Evolutionary conservation across 1,139 yeast species (phyloP).

Genomic region (Lodderomyces oxycetoniae): DNA sequence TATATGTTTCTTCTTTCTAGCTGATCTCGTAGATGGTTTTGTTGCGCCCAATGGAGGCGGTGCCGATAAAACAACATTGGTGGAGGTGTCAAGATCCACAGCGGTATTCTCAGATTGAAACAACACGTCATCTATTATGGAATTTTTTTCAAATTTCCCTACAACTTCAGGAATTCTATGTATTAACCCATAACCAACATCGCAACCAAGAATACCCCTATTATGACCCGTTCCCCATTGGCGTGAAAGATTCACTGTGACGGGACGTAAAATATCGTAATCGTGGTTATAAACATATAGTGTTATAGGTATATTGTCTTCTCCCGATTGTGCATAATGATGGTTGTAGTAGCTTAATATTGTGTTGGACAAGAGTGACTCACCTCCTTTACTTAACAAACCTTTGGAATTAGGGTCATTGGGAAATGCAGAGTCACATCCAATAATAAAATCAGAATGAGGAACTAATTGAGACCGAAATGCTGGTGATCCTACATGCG

Average conservation of each 20-base stretch:
- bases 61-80: conserved; percentile 6
- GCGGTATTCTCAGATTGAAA: conserved; percentile 27
- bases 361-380: conserved; percentile 67
- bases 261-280: conserved; percentile 80
- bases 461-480: conserved; percentile 79
- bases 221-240: conserved; percentile 50
- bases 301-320: conserved; percentile 39
- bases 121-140: conserved; percentile 34
- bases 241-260: conserved; percentile 55
- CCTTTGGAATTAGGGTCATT: conserved; percentile 53
- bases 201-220: conserved; percentile 83
- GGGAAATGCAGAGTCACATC: conserved; percentile 59
- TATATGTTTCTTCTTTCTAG: conserved; percentile 31
- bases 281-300: conserved; percentile 87
- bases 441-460: conserved; percentile 83
- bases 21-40: conserved; percentile 14
- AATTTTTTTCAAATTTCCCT: conserved; percentile 41
- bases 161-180: conserved; percentile 76
- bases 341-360: conserved; percentile 53
- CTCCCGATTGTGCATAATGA: conserved; percentile 33
- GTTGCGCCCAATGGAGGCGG: conserved; percentile 11
- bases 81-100: conserved; percentile 7
- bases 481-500: conserved; percentile 80
- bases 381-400: conserved; percentile 79
- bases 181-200: conserved; percentile 86